phyloP scores from a whole-genome alignment of 768 basidiomycete genomes.

The Boletus speciosus region DNA sequence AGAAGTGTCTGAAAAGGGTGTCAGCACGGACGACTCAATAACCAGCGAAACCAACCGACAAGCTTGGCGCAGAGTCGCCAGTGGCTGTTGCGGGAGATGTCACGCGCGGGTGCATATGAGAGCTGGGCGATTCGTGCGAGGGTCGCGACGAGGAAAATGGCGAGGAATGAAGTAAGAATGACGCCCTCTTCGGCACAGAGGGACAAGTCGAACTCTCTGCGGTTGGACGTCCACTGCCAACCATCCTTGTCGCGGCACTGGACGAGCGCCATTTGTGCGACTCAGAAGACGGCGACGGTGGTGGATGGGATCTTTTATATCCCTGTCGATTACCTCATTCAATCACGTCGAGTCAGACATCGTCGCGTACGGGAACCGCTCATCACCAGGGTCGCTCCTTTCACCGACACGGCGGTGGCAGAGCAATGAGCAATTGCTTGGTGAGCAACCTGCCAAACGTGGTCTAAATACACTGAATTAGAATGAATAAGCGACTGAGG shows the following conservation, averaged over 20 bases:
- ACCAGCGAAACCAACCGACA: constrained; percentile 41
- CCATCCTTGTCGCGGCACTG: constrained; percentile 58
- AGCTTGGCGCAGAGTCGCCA: constrained; percentile 59
- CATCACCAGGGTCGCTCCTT: too few species aligned
- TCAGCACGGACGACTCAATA: neutral
- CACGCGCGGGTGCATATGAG: constrained; percentile 23
- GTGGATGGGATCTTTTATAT: neutral
- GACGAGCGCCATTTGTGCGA: constrained; percentile 31
- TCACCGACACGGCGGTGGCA: too few species aligned
- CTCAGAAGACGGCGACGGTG: neutral
- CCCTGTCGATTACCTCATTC: neutral
- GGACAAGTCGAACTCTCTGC: constrained; percentile 71
- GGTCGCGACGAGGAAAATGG: constrained; percentile 41
- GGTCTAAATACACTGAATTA: too few species aligned
- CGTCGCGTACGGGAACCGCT: too few species aligned
- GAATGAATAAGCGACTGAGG: too few species aligned
- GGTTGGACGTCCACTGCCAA: constrained; percentile 56
- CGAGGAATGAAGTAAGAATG: constrained; percentile 53
- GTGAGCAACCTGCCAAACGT: too few species aligned
- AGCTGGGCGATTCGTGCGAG: constrained; percentile 37
- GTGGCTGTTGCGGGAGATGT: constrained; percentile 45
- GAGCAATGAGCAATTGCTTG: too few species aligned
- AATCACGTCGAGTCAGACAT: too few species aligned
- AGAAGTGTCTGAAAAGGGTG: constrained; percentile 43
- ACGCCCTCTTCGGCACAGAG: constrained; percentile 79